phyloP scores from a whole-genome alignment of 179 eudicot species.

The Vitellaria paradoxa region DNA sequence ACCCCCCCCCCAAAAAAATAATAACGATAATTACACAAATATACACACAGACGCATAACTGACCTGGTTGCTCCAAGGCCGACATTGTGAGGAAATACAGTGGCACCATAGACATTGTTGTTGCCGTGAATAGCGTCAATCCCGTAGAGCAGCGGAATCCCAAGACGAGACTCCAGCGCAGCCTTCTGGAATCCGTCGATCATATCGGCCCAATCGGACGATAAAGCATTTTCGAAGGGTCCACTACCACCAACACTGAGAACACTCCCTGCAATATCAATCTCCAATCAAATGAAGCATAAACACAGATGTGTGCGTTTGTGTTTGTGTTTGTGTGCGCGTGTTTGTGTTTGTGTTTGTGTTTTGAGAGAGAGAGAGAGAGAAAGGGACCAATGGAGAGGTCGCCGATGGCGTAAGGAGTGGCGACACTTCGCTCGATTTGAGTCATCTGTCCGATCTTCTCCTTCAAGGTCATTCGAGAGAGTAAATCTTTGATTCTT shows the following conservation, averaged over 20 bases:
- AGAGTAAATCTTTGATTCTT: constrained; percentile 63
- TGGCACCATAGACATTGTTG: constrained; percentile 74
- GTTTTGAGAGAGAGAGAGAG: background rate
- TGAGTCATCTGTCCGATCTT: constrained; percentile 88
- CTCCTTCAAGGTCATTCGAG: constrained; percentile 70
- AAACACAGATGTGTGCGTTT: background rate
- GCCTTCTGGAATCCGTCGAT: constrained; percentile 59
- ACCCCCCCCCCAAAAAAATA: no score
- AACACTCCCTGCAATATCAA: constrained; percentile 50
- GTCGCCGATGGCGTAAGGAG: constrained; percentile 44
- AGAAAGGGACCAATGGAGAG: constrained; percentile 45
- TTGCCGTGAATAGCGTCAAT: constrained; percentile 92
- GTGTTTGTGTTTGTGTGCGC: background rate
- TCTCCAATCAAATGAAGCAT: background rate
- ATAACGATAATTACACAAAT: no score
- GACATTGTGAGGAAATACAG: constrained; percentile 81
- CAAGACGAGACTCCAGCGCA: constrained; percentile 65
- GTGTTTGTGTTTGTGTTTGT: background rate
- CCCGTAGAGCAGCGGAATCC: constrained; percentile 80
- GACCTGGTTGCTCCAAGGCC: constrained; percentile 92
- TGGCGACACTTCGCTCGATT: constrained; percentile 67
- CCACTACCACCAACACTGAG: constrained; percentile 65
- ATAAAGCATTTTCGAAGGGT: constrained; percentile 53
- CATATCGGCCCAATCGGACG: constrained; percentile 82
- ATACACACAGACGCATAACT: no score